These are phyloP conservation scores for Nigrograna mackinnonii DNA, from an alignment of 2,329 filamentous ascomycete species.

Conservation along the genomic window DNA sequence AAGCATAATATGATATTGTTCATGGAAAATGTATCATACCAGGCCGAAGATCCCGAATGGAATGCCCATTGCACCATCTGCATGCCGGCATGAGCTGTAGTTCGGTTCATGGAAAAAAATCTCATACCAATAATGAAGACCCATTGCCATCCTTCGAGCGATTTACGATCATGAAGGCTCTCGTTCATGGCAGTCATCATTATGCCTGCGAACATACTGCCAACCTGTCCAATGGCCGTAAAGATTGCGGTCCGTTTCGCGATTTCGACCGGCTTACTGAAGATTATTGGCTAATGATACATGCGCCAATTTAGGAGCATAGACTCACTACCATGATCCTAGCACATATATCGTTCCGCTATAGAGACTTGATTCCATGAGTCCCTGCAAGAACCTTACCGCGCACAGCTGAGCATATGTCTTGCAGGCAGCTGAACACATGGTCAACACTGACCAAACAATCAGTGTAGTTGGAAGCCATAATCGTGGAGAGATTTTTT, in stretches of 20 bases:
- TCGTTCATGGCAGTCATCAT: constrained; percentile 38
- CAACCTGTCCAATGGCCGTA: constrained; percentile 30
- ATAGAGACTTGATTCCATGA: constrained; percentile 31
- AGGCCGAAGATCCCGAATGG: constrained; percentile 32
- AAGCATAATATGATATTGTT: too few relatives aligned
- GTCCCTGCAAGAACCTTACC: constrained; percentile 27
- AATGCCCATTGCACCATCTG: constrained; percentile 33
- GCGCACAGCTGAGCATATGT: constrained; percentile 29
- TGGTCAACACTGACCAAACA: constrained; percentile 32
- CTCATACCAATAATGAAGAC: constrained; percentile 30
- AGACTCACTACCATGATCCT: constrained; percentile 32
- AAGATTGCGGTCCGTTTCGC: constrained; percentile 34
- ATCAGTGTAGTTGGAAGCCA: constrained; percentile 32
- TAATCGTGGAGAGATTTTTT: constrained; percentile 28
- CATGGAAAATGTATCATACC: too few relatives aligned
- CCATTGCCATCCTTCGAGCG: constrained; percentile 32
- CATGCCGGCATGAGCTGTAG: constrained; percentile 5
- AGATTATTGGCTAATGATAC: neutral
- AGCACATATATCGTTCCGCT: constrained; percentile 34
- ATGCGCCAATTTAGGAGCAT: neutral
- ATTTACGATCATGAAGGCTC: constrained; percentile 19
- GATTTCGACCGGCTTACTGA: constrained; percentile 28
- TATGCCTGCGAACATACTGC: constrained; percentile 34
- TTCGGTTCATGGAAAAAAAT: neutral
- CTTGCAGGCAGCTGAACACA: constrained; percentile 29